phyloP scores from a whole-genome alignment of 108 stramenopile species.

The Licmophora abbreviata region DNA sequence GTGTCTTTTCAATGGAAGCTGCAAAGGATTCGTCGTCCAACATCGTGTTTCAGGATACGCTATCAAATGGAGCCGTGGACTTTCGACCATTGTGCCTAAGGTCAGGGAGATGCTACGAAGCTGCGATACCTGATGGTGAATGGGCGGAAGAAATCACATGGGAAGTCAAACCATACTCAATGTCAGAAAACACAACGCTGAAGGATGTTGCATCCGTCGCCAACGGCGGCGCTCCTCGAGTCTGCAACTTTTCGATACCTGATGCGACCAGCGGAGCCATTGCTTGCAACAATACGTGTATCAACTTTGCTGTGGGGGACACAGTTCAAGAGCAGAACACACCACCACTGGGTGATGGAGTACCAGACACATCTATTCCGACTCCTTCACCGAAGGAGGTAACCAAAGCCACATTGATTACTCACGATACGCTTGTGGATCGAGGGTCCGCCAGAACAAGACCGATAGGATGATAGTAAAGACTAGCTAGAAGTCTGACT shows the following conservation, averaged over 20 bases:
- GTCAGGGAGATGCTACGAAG: slow-evolving; percentile 25
- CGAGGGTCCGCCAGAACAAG: too few relatives aligned
- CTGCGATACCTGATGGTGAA: slow-evolving; percentile 12
- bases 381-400: too few relatives aligned
- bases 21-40: slow-evolving; percentile 1
- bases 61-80: slow-evolving; percentile 8
- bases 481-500: too few relatives aligned
- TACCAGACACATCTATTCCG: too few relatives aligned
- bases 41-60: slow-evolving; percentile 16
- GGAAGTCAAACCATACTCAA: slow-evolving; percentile 13
- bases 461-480: too few relatives aligned
- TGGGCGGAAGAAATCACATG: slow-evolving; percentile 24
- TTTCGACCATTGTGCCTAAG: slow-evolving; percentile 15
- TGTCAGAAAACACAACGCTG: not conserved
- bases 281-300: slow-evolving; percentile 19
- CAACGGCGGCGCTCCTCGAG: slow-evolving; percentile 18
- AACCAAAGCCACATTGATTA: too few relatives aligned
- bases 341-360: too few relatives aligned
- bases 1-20: slow-evolving; percentile 6
- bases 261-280: slow-evolving; percentile 15
- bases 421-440: too few relatives aligned
- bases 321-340: too few relatives aligned
- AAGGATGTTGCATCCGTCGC: slow-evolving; percentile 7
- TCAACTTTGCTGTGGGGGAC: too few relatives aligned
- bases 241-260: slow-evolving; percentile 25